Evolutionary conservation across 192 early-diverging fungal species (phyloP).

Genomic region (Funneliformis mosseae): DNA sequence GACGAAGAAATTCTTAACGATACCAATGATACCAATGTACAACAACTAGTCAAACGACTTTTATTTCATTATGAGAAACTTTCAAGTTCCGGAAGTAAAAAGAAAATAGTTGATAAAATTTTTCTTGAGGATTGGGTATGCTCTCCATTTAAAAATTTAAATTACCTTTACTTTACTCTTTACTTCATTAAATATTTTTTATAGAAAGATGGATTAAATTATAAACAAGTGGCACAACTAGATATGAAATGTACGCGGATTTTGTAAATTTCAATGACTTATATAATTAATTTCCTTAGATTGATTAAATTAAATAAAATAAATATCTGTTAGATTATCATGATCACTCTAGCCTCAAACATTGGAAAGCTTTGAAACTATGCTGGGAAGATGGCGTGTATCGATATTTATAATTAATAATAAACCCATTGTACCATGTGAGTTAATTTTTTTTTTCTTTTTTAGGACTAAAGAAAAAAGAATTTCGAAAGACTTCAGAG

Average conservation of each 20-base stretch:
- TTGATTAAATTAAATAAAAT: not conserved
- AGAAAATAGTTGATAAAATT: conserved; percentile 30
- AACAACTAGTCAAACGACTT: conserved; percentile 26
- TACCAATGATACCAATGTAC: not conserved
- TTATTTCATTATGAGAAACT: conserved; percentile 13
- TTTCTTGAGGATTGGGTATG: conserved; percentile 28
- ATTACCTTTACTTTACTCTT: conserved; percentile 7
- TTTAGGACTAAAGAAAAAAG: not conserved
- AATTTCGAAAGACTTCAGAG: conserved; percentile 16
- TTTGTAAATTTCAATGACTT: not conserved
- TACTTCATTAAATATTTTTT: not conserved
- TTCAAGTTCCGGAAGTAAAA: not conserved
- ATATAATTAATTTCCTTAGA: not conserved
- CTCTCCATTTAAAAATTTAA: not conserved
- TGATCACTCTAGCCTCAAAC: conserved; percentile 40
- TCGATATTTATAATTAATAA: not conserved
- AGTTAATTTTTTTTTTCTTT: not conserved
- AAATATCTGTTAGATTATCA: conserved; percentile 31
- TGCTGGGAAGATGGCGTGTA: conserved; percentile 25
- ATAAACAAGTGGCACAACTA: conserved; percentile 44
- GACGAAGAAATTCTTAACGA: conserved; percentile 3
- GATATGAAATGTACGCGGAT: conserved; percentile 35
- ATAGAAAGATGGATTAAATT: conserved; percentile 38
- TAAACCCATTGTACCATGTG: not conserved
- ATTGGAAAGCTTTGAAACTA: conserved; percentile 42